phyloP scores from a whole-genome alignment of 768 basidiomycete genomes.

The Kwoniella shandongensis region DNA sequence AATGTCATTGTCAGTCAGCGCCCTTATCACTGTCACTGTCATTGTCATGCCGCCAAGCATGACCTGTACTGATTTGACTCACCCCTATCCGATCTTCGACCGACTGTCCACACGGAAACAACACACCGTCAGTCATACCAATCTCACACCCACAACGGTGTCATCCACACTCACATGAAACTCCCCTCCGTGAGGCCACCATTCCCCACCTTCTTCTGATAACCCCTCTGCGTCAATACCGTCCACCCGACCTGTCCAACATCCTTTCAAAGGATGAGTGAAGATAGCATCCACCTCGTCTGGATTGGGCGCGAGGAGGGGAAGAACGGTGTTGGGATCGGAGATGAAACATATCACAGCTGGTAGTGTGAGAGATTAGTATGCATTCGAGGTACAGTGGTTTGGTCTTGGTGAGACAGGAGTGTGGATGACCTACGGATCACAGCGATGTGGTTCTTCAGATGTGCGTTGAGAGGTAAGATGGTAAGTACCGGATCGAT shows the following conservation, averaged over 20 bases:
- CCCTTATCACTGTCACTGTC: no score
- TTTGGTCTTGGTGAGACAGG: neutral
- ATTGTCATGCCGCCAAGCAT: no score
- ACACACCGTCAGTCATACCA: no score
- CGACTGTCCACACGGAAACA: no score
- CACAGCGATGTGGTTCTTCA: slow-evolving; percentile 59
- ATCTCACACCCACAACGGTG: neutral
- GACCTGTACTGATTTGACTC: neutral
- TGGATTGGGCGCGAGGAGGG: slow-evolving; percentile 60
- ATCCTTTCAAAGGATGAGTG: slow-evolving; percentile 68
- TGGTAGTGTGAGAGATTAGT: slow-evolving; percentile 4
- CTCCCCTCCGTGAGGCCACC: slow-evolving; percentile 78
- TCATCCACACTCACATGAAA: slow-evolving; percentile 62
- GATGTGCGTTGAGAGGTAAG: slow-evolving; percentile 39
- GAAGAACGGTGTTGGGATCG: slow-evolving; percentile 59
- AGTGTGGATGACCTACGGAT: slow-evolving; percentile 56
- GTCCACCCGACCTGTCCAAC: slow-evolving; percentile 60
- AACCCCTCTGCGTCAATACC: slow-evolving; percentile 61
- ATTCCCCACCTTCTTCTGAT: slow-evolving; percentile 62
- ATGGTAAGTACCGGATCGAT: slow-evolving; percentile 60
- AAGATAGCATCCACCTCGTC: slow-evolving; percentile 77
- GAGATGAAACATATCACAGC: slow-evolving; percentile 71
- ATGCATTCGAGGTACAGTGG: neutral
- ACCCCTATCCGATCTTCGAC: slow-evolving; percentile 30
- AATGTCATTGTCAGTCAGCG: neutral